Percentiles rank a stretch among this genome's conserved stretches.
Evolutionary conservation across 2,329 filamentous ascomycete genomes (phyloP).

Genomic region (Venturia oleaginea): DNA sequence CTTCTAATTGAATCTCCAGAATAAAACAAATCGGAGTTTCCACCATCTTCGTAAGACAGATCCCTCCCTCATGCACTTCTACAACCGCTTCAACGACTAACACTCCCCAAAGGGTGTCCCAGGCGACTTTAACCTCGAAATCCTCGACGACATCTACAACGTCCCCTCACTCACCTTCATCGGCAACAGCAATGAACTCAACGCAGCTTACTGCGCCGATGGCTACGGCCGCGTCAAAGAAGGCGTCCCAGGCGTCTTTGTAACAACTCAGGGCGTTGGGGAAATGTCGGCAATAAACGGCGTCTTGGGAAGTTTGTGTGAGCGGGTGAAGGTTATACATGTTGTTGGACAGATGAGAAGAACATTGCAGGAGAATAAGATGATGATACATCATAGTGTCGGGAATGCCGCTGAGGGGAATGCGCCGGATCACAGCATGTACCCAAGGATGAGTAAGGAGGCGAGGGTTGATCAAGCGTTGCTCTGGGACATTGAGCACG

Average conservation of each 20-base stretch:
- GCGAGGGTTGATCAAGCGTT: conserved; percentile 20
- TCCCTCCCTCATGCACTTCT: not conserved
- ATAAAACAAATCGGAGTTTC: conserved; percentile 33
- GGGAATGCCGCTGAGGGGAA: conserved; percentile 31
- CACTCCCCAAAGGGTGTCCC: conserved; percentile 27
- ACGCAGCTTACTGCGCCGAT: conserved; percentile 49
- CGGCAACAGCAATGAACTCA: conserved; percentile 50
- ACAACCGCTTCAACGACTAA: not conserved
- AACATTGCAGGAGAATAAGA: conserved; percentile 31
- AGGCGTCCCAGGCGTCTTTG: conserved; percentile 34
- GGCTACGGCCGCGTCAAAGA: conserved; percentile 49
- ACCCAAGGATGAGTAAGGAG: not conserved
- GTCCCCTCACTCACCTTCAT: conserved; percentile 33
- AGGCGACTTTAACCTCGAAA: conserved; percentile 38
- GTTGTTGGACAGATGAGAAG: conserved; percentile 37
- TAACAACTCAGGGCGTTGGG: conserved; percentile 53
- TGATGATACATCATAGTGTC: conserved; percentile 40
- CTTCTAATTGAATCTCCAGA: conserved; percentile 16
- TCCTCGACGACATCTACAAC: conserved; percentile 35
- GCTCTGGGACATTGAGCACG: conserved; percentile 31
- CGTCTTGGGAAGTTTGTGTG: conserved; percentile 34
- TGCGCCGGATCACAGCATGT: conserved; percentile 16
- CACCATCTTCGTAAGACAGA: conserved; percentile 27
- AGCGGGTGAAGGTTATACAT: conserved; percentile 37
- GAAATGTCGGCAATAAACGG: conserved; percentile 38